Evolutionary conservation across 495 filamentous ascomycete species (phyloP).

Genomic region (Aspergillus mulundensis): DNA sequence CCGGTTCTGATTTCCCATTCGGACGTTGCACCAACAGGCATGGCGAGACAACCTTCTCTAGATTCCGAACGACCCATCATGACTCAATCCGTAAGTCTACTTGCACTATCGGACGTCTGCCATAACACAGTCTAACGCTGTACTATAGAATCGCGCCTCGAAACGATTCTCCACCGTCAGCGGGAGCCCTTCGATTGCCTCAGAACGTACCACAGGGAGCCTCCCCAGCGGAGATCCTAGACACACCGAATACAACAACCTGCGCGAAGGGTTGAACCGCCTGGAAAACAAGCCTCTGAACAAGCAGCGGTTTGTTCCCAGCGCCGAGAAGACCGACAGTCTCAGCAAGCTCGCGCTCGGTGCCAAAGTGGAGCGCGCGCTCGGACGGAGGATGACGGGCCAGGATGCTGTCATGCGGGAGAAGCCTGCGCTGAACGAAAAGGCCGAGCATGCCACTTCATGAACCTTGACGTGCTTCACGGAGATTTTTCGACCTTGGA

Average conservation of each 20-base stretch:
- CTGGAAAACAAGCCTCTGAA: constrained; percentile 86
- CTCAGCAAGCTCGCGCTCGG: constrained; percentile 86
- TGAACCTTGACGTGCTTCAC: constrained; percentile 5
- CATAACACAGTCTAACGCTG: constrained; percentile 15
- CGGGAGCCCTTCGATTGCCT: constrained; percentile 66
- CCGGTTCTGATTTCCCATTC: not conserved
- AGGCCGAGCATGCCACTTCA: constrained; percentile 26
- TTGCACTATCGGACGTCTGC: constrained; percentile 3
- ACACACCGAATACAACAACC: constrained; percentile 70
- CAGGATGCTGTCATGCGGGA: constrained; percentile 85
- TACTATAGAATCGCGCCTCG: constrained; percentile 58
- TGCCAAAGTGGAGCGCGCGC: constrained; percentile 89
- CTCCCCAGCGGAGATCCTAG: constrained; percentile 54
- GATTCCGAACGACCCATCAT: constrained; percentile 76
- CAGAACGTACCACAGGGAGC: constrained; percentile 57
- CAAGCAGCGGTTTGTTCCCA: constrained; percentile 80
- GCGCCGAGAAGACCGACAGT: constrained; percentile 76
- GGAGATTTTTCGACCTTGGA: not conserved
- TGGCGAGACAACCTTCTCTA: constrained; percentile 62
- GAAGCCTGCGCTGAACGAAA: constrained; percentile 49
- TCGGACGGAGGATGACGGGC: constrained; percentile 80
- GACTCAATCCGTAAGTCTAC: constrained; percentile 62
- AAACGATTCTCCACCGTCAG: constrained; percentile 80
- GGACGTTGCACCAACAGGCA: constrained; percentile 13
- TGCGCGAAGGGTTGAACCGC: constrained; percentile 78